Evolutionary conservation across 495 filamentous ascomycete species (phyloP).

Genomic region (Penicillium robsamsonii): DNA sequence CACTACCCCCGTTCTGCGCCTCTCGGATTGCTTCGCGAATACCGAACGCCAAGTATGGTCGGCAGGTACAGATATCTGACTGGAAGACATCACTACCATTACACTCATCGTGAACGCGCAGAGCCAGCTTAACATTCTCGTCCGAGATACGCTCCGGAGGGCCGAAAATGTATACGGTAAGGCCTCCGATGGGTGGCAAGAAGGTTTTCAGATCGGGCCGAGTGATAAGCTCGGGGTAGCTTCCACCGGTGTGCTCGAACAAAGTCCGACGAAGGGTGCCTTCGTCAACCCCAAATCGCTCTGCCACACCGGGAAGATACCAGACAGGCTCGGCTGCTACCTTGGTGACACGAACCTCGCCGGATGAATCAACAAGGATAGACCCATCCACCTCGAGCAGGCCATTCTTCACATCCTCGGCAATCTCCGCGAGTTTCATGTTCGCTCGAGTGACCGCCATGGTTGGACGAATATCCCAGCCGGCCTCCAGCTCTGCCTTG

Average conservation of each 20-base stretch:
- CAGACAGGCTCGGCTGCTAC: conserved; percentile 94
- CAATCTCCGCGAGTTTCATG: conserved; percentile 94
- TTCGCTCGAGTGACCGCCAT: conserved; percentile 95
- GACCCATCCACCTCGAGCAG: conserved; percentile 83
- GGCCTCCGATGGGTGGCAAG: conserved; percentile 90
- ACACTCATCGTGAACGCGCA: conserved; percentile 96
- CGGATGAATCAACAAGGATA: conserved; percentile 77
- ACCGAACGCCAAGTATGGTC: conserved; percentile 94
- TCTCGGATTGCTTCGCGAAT: conserved; percentile 96
- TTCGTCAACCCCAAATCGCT: conserved; percentile 94
- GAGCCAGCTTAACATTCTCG: conserved; percentile 74
- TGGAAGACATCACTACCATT: conserved; percentile 98
- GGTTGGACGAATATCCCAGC: conserved; percentile 91
- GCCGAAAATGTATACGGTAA: conserved; percentile 97
- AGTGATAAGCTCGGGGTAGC: conserved; percentile 90
- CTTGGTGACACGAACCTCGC: conserved; percentile 93
- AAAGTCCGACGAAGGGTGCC: conserved; percentile 77
- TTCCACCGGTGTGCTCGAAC: conserved; percentile 94
- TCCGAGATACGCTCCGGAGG: conserved; percentile 91
- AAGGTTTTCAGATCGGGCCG: conserved; percentile 93
- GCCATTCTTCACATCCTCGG: conserved; percentile 76
- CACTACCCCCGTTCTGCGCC: conserved; percentile 90
- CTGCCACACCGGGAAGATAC: conserved; percentile 94
- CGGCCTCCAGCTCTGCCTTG: conserved; percentile 48
- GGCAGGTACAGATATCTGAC: conserved; percentile 96